phyloP scores from a whole-genome alignment of 2,329 filamentous ascomycete species.

The Cordyceps pruinosa region DNA sequence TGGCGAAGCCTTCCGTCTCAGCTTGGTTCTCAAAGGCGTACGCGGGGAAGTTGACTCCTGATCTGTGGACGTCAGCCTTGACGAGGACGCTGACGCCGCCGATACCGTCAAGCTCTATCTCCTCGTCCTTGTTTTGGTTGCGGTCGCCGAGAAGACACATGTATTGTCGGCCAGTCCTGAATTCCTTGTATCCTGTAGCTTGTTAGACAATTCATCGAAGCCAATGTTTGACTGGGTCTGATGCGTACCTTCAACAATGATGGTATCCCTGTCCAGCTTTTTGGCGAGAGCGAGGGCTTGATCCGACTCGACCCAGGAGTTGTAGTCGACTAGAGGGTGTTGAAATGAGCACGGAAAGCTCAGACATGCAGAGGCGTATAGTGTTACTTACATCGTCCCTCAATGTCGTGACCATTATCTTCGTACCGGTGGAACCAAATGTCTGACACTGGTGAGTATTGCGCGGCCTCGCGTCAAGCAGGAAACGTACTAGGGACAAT shows the following conservation, averaged over 20 bases:
- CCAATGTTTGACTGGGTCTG: neutral
- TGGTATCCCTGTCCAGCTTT: conserved; percentile 67
- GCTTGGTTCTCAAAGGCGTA: conserved; percentile 99
- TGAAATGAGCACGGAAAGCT: no score
- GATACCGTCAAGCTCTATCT: conserved; percentile 89
- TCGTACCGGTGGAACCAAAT: conserved; percentile 94
- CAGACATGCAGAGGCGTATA: conserved; percentile 10
- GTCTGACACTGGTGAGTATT: conserved; percentile 47
- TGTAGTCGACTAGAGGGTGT: conserved; percentile 74
- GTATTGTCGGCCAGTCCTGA: conserved; percentile 80
- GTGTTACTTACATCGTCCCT: conserved; percentile 73
- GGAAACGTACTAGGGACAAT: conserved; percentile 78
- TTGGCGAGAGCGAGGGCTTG: conserved; percentile 70
- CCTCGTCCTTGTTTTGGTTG: conserved; percentile 83
- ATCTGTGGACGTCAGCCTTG: conserved; percentile 94
- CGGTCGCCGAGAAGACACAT: conserved; percentile 91
- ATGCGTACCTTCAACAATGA: conserved; percentile 77
- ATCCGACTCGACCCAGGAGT: conserved; percentile 94
- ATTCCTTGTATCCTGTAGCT: conserved; percentile 78
- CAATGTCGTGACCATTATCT: conserved; percentile 72
- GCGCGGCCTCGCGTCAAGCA: neutral
- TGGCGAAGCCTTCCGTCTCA: conserved; percentile 96
- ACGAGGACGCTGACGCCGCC: conserved; percentile 96
- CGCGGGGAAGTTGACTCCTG: conserved; percentile 96
- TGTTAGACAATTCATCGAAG: conserved; percentile 13